Evolutionary conservation across 2,329 filamentous ascomycete genomes (phyloP).

Genomic region (Diaporthe helianthi): DNA sequence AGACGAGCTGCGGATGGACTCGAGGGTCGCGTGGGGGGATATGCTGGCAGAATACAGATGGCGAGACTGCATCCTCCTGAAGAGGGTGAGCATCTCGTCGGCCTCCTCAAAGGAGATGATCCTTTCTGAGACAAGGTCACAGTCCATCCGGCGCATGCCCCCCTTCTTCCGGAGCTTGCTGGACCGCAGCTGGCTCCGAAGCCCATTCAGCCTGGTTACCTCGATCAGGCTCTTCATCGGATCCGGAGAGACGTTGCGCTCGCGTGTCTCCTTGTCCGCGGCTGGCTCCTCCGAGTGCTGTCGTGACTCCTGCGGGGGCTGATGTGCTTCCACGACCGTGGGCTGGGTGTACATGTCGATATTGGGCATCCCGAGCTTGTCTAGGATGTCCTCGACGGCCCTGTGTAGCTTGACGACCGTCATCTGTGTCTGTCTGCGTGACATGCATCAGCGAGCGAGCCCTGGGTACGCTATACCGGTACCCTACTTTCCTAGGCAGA

Average conservation of each 20-base stretch:
- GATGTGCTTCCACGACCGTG: not conserved
- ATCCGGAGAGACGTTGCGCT: conserved; percentile 14
- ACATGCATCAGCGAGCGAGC: not conserved
- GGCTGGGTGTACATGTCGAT: not conserved
- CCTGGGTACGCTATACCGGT: too few species aligned
- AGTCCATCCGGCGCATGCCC: not conserved
- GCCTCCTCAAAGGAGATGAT: conserved; percentile 4
- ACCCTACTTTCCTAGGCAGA: too few species aligned
- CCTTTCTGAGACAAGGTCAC: not conserved
- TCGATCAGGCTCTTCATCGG: conserved; percentile 17
- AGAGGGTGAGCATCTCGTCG: not conserved
- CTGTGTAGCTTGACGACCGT: conserved; percentile 8
- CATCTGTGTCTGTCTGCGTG: conserved; percentile 1
- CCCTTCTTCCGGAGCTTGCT: conserved; percentile 2
- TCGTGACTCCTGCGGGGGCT: conserved; percentile 1
- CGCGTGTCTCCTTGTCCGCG: conserved; percentile 9
- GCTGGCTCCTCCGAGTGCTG: conserved; percentile 9
- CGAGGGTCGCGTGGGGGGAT: not conserved
- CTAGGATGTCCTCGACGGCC: conserved; percentile 1
- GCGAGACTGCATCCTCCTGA: conserved; percentile 4
- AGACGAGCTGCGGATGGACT: conserved; percentile 4
- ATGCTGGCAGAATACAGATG: not conserved
- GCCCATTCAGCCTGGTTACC: not conserved
- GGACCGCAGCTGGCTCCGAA: conserved; percentile 4
- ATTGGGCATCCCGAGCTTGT: conserved; percentile 5